Evolutionary conservation across 1,284 basidiomycete genomes (phyloP).

Genomic region (Sanghuangporus baumii): DNA sequence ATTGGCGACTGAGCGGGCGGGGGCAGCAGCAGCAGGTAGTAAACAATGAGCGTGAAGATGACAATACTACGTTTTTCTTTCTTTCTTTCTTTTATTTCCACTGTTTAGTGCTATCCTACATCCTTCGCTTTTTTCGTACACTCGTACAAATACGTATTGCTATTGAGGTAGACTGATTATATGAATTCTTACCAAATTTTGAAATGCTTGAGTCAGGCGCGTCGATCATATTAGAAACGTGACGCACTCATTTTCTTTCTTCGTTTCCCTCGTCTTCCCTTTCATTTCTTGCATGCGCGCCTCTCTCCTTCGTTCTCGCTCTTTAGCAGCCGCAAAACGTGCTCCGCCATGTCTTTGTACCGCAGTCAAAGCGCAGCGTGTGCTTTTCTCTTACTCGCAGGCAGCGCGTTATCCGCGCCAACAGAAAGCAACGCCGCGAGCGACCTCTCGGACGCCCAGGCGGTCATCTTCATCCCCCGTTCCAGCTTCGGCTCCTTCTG

Average conservation of each 20-base stretch:
- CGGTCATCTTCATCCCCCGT: slow-evolving; percentile 18
- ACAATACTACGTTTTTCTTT: neutral
- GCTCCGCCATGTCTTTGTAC: slow-evolving; percentile 13
- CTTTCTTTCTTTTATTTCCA: neutral
- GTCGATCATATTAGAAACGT: slow-evolving; percentile 1
- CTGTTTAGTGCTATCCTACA: neutral
- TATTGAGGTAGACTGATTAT: neutral
- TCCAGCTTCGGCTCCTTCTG: neutral
- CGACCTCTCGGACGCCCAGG: slow-evolving; percentile 28
- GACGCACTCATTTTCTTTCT: neutral
- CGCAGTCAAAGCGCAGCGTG: slow-evolving; percentile 24
- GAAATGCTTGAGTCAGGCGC: neutral
- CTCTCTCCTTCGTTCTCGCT: slow-evolving; percentile 46
- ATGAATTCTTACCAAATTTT: neutral
- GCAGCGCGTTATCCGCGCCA: slow-evolving; percentile 24
- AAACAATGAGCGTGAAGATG: neutral
- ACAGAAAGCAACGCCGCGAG: slow-evolving; percentile 4
- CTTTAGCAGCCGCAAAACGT: slow-evolving; percentile 35
- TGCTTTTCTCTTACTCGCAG: slow-evolving; percentile 31
- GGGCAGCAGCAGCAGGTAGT: neutral
- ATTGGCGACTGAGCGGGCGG: slow-evolving; percentile 16
- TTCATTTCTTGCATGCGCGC: slow-evolving; percentile 44
- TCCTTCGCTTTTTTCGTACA: slow-evolving; percentile 1
- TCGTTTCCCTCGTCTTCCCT: neutral
- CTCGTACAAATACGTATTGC: neutral